A percentile compares a stretch with the other conserved stretches of the same genome.
Conservation (phyloP, 306 rosid genomes). For the Sicyos edulis region DNA sequence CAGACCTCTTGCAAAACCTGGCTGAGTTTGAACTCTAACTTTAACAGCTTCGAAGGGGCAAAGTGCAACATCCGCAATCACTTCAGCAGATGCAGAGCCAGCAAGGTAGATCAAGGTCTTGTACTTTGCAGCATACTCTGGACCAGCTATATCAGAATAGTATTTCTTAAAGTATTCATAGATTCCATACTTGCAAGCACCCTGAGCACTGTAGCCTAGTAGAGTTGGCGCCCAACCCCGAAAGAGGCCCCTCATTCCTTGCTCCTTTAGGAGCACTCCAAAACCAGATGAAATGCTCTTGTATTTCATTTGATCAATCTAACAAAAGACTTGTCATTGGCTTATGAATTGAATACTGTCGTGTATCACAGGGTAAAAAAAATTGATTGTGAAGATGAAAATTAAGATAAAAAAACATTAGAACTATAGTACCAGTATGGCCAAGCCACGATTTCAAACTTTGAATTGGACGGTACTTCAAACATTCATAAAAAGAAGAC, state of each 20-base stretch:
- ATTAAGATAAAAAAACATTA: not conserved
- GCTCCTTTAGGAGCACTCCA: slow-evolving; percentile 85
- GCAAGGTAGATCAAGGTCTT: slow-evolving; percentile 98
- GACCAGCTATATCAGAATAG: slow-evolving; percentile 92
- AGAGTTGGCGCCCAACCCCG: slow-evolving; percentile 98
- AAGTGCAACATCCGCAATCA: slow-evolving; percentile 86
- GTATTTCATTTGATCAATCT: slow-evolving; percentile 92
- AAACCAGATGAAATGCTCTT: slow-evolving; percentile 80
- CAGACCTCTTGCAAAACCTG: slow-evolving; percentile 90
- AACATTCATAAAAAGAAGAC: not conserved
- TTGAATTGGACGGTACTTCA: too few relatives aligned
- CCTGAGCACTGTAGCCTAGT: slow-evolving; percentile 97
- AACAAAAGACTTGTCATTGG: slow-evolving; percentile 14
- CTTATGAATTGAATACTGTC: not conserved
- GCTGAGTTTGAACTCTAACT: slow-evolving; percentile 96
- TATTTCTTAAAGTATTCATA: slow-evolving; percentile 93
- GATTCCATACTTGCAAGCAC: slow-evolving; percentile 96
- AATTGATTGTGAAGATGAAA: not conserved
- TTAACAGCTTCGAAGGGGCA: slow-evolving; percentile 98
- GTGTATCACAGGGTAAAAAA: not conserved
- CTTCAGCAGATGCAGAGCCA: slow-evolving; percentile 97
- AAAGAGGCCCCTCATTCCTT: slow-evolving; percentile 80
- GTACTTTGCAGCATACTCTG: slow-evolving; percentile 88
- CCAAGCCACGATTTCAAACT: not conserved
- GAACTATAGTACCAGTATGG: not conserved